phyloP scores from a whole-genome alignment of 768 basidiomycete species.

The Hericium alpestre region DNA sequence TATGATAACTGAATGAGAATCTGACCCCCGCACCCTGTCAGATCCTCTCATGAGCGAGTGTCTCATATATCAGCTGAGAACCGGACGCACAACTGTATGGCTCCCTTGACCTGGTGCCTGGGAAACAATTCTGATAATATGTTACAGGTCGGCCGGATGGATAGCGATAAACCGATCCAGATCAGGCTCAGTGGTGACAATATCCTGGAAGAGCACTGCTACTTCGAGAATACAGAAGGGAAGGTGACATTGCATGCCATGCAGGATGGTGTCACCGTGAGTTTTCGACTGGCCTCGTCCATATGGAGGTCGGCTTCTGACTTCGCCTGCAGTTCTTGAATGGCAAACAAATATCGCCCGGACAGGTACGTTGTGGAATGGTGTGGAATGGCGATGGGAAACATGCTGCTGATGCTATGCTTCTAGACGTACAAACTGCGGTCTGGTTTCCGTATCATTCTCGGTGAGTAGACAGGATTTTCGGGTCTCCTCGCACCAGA shows the following conservation, averaged over 20 bases:
- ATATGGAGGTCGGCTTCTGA: conserved; percentile 4
- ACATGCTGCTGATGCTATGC: background rate
- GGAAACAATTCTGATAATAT: conserved; percentile 4
- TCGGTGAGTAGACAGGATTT: conserved; percentile 43
- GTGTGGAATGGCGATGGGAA: background rate
- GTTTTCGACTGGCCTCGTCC: conserved; percentile 17
- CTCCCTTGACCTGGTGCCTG: conserved; percentile 3
- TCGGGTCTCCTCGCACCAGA: background rate
- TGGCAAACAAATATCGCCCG: conserved; percentile 74
- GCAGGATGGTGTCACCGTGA: conserved; percentile 74
- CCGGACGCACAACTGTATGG: conserved; percentile 64
- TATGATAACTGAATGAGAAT: background rate
- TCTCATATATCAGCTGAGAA: conserved; percentile 85
- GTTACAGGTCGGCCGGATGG: conserved; percentile 72
- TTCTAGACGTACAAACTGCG: conserved; percentile 67
- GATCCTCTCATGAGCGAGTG: conserved; percentile 97
- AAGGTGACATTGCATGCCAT: conserved; percentile 74
- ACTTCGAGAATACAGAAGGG: conserved; percentile 79
- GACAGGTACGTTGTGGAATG: conserved; percentile 42
- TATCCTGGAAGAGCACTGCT: conserved; percentile 87
- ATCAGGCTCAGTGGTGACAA: conserved; percentile 90
- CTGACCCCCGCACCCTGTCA: conserved; percentile 17
- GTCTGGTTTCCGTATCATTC: conserved; percentile 92
- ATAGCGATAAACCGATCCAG: conserved; percentile 70
- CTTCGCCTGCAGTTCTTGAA: conserved; percentile 65